These are phyloP conservation scores for Podospora comata DNA, from an alignment of 495 filamentous ascomycete genomes.

Conservation along the genomic window DNA sequence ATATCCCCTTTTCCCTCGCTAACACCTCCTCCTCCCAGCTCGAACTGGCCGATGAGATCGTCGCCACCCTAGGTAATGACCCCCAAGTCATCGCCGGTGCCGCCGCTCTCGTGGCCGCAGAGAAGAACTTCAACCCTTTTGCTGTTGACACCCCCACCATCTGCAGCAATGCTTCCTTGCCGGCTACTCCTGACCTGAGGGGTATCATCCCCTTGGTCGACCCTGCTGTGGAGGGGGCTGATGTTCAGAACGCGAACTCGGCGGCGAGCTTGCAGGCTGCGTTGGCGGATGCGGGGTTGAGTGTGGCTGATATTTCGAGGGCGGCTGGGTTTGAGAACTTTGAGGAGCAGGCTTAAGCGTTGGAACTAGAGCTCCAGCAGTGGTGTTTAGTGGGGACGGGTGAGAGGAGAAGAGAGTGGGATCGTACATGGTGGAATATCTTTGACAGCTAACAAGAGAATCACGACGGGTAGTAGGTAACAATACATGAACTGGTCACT, in stretches of 20 bases:
- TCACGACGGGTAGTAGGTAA: no score
- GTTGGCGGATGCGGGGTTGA: conserved; percentile 49
- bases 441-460: no score
- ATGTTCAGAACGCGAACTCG: conserved; percentile 53
- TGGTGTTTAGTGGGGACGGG: no score
- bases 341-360: conserved; percentile 37
- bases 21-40: conserved; percentile 39
- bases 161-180: conserved; percentile 55
- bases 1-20: neutral
- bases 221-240: conserved; percentile 52
- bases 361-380: no score
- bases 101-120: conserved; percentile 58
- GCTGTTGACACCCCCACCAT: conserved; percentile 52
- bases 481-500: no score
- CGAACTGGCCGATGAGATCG: conserved; percentile 55
- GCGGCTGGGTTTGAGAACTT: conserved; percentile 55
- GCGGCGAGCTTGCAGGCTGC: conserved; percentile 43
- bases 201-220: conserved; percentile 61
- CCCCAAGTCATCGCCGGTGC: conserved; percentile 54
- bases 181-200: conserved; percentile 50
- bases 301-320: conserved; percentile 52
- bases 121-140: conserved; percentile 66
- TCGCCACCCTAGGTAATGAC: conserved; percentile 52
- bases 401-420: no score
- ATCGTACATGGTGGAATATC: no score